phyloP scores from a whole-genome alignment of 2,329 filamentous ascomycete genomes.

The Pezicula rhizophila region DNA sequence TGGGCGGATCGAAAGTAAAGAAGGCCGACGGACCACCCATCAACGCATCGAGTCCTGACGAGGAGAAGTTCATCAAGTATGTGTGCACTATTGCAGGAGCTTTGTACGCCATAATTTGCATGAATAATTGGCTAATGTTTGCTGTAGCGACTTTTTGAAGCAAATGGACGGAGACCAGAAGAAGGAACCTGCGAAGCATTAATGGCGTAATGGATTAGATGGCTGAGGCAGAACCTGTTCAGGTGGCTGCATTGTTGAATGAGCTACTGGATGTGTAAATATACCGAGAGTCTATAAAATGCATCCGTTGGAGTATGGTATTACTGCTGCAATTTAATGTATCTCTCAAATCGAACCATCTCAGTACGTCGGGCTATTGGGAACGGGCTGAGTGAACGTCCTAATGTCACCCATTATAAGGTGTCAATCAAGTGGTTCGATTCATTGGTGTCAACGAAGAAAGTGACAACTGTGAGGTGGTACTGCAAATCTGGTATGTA shows the following conservation, averaged over 20 bases:
- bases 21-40: conserved; percentile 25
- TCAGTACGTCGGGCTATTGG: no score
- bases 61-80: conserved; percentile 31
- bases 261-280: background rate
- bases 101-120: no score
- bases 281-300: background rate
- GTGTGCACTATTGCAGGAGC: conserved; percentile 5
- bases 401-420: no score
- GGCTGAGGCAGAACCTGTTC: background rate
- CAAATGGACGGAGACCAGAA: background rate
- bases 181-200: conserved; percentile 1
- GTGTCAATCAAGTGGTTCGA: no score
- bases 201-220: background rate
- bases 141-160: background rate
- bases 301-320: background rate
- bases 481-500: no score
- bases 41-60: conserved; percentile 28
- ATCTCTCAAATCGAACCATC: no score
- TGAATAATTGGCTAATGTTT: no score
- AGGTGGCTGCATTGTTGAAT: background rate
- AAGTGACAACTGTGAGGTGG: no score
- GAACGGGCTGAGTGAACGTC: no score
- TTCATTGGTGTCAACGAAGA: no score
- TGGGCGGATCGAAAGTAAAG: conserved; percentile 21
- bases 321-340: background rate